Percentiles rank a stretch among this genome's conserved stretches.
Evolutionary conservation across 768 basidiomycete species (phyloP).

Genomic region (Trametes elegans): DNA sequence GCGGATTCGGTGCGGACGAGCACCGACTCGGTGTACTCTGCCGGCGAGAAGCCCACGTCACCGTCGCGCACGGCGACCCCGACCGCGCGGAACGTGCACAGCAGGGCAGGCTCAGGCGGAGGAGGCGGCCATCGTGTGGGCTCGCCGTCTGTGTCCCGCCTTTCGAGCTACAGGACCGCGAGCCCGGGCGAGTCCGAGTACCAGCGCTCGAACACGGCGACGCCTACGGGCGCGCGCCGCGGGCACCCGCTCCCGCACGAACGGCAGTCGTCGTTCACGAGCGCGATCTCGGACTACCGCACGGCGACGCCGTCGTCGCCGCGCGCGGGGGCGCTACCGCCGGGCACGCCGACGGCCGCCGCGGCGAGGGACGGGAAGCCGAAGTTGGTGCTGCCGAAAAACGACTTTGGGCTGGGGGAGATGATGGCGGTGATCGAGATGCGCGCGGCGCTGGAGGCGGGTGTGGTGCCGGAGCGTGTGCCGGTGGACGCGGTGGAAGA

Average conservation of each 20-base stretch:
- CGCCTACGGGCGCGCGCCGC: constrained; percentile 34
- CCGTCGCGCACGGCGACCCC: constrained; percentile 37
- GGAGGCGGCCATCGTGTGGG: constrained; percentile 20
- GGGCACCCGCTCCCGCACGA: constrained; percentile 25
- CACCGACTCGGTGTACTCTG: constrained; percentile 58
- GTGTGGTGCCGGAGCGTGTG: constrained; percentile 25
- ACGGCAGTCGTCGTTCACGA: constrained; percentile 71
- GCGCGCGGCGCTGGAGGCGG: constrained; percentile 40
- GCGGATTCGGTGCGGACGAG: constrained; percentile 31
- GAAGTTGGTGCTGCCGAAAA: constrained; percentile 54
- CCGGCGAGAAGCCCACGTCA: constrained; percentile 17
- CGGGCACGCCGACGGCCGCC: constrained; percentile 5
- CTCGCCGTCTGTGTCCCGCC: constrained; percentile 28
- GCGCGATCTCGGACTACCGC: constrained; percentile 66
- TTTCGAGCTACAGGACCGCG: constrained; percentile 29
- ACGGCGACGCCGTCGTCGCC: constrained; percentile 23
- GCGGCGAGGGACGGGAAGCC: constrained; percentile 7
- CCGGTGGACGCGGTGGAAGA: constrained; percentile 67
- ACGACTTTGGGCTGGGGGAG: constrained; percentile 82
- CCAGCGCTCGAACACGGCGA: constrained; percentile 30
- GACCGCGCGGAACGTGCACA: constrained; percentile 16
- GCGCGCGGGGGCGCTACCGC: no score
- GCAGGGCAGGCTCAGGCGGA: constrained; percentile 17
- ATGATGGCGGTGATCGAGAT: constrained; percentile 90
- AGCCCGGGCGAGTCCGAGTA: constrained; percentile 28